Evolutionary conservation across 345 rosid species (phyloP).

Genomic region (Linum usitatissimum): DNA sequence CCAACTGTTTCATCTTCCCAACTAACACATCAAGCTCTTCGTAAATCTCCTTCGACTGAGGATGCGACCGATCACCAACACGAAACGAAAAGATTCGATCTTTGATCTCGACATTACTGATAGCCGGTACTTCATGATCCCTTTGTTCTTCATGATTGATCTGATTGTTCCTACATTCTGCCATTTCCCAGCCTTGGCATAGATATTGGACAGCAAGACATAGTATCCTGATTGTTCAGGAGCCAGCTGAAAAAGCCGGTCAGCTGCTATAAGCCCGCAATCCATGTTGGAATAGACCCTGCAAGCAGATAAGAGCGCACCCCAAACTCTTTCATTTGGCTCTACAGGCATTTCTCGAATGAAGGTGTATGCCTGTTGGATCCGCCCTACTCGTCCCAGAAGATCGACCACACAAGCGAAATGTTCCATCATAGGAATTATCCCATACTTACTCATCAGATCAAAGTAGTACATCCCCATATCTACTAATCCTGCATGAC

Average conservation of each 20-base stretch:
- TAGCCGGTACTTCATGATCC: constrained; percentile 50
- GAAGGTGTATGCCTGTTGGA: constrained; percentile 49
- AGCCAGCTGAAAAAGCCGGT: constrained; percentile 43
- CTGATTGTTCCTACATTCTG: constrained; percentile 45
- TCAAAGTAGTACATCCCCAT: constrained; percentile 40
- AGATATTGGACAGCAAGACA: constrained; percentile 64
- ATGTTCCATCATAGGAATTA: constrained; percentile 54
- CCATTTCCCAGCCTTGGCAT: constrained; percentile 77
- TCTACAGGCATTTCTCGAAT: constrained; percentile 43
- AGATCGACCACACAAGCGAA: constrained; percentile 71
- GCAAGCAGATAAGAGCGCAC: constrained; percentile 59
- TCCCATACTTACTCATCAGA: constrained; percentile 43
- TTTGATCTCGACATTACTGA: constrained; percentile 54
- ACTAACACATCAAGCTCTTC: constrained; percentile 40
- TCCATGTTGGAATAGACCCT: constrained; percentile 41
- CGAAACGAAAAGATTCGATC: constrained; percentile 43
- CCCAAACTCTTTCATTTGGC: constrained; percentile 72
- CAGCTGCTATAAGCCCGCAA: constrained; percentile 62
- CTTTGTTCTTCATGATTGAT: constrained; percentile 43
- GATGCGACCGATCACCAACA: constrained; percentile 50
- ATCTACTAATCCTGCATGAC: constrained; percentile 56
- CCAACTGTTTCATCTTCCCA: constrained; percentile 54
- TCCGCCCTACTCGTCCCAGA: constrained; percentile 52
- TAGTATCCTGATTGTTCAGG: constrained; percentile 58
- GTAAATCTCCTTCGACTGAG: constrained; percentile 35